Conservation (phyloP, 2,329 filamentous ascomycete genomes). For the Paraphaeosphaeria sporulosa region DNA sequence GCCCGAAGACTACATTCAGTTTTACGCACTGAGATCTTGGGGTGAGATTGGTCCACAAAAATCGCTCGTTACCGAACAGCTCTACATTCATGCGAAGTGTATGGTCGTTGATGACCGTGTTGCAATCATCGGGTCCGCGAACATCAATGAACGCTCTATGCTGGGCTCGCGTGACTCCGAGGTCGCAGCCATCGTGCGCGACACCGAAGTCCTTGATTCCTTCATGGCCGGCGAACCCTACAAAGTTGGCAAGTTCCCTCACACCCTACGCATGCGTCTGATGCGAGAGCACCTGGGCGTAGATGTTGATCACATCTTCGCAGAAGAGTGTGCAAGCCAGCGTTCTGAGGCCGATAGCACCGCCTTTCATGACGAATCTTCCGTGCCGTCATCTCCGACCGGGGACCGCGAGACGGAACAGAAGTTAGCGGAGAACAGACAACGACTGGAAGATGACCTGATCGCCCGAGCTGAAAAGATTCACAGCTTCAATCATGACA, state of each 20-base stretch:
- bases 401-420: constrained; percentile 47
- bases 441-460: constrained; percentile 63
- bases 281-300: constrained; percentile 98
- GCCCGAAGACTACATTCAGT: constrained; percentile 93
- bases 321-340: constrained; percentile 45
- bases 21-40: constrained; percentile 92
- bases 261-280: constrained; percentile 87
- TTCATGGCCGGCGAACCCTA: constrained; percentile 91
- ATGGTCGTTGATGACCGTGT: constrained; percentile 95
- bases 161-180: constrained; percentile 91
- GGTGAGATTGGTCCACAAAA: constrained; percentile 86
- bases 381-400: constrained; percentile 42
- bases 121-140: constrained; percentile 94
- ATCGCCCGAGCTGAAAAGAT: constrained; percentile 63
- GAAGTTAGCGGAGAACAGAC: constrained; percentile 49
- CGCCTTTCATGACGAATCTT: constrained; percentile 54
- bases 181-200: constrained; percentile 85
- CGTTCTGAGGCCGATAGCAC: constrained; percentile 71
- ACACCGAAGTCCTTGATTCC: constrained; percentile 91
- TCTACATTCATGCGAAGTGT: constrained; percentile 97
- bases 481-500: constrained; percentile 79
- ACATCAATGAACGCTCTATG: constrained; percentile 98
- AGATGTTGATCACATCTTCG: constrained; percentile 82
- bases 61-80: constrained; percentile 87
- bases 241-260: constrained; percentile 88